These are phyloP conservation scores for Sechiopsis laciniata DNA, from an alignment of 306 rosid genomes.

Conservation along the genomic window DNA sequence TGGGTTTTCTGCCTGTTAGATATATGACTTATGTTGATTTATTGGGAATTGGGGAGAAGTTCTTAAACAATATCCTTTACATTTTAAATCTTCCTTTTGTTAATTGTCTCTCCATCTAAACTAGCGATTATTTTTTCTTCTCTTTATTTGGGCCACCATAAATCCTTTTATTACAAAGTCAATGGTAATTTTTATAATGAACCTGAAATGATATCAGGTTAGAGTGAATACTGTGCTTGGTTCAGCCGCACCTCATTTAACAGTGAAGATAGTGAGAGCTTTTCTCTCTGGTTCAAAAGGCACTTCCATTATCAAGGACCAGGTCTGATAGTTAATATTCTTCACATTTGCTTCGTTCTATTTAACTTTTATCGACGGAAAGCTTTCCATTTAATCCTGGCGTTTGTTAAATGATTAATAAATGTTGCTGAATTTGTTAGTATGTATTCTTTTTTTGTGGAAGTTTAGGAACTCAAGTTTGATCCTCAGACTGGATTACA, in stretches of 20 bases:
- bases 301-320: constrained; percentile 48
- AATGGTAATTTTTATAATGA: not conserved
- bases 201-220: constrained; percentile 45
- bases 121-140: not conserved
- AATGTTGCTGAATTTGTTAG: not conserved
- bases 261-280: constrained; percentile 74
- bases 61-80: not conserved
- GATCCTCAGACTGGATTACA: constrained; percentile 53
- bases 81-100: not conserved
- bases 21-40: not conserved
- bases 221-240: constrained; percentile 86
- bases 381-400: not conserved
- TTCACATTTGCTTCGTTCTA: constrained; percentile 17
- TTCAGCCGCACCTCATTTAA: constrained; percentile 75
- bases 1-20: not conserved
- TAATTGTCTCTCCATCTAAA: not conserved
- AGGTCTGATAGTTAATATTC: constrained; percentile 38
- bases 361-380: not conserved
- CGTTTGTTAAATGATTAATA: constrained; percentile 16
- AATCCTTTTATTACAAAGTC: not conserved
- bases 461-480: constrained; percentile 71
- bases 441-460: not conserved
- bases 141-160: not conserved
- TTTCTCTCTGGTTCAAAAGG: constrained; percentile 54
- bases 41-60: not conserved